These are phyloP conservation scores for Zalerion maritima DNA, from an alignment of 495 filamentous ascomycete species.

Conservation along the genomic window DNA sequence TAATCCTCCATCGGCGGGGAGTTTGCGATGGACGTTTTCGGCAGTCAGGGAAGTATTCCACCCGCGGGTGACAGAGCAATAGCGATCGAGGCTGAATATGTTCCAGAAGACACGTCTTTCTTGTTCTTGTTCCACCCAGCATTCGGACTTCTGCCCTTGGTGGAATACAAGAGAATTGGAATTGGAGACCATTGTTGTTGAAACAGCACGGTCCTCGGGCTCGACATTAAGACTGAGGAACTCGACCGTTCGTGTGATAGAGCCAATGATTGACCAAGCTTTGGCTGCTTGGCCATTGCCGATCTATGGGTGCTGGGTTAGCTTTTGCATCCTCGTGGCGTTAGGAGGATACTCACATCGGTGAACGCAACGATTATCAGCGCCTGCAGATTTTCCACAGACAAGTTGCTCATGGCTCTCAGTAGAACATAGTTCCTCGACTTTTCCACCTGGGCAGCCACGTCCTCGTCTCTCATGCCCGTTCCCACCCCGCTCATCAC, in stretches of 20 bases:
- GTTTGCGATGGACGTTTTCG: slow-evolving; percentile 23
- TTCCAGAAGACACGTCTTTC: slow-evolving; percentile 27
- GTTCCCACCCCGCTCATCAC: background rate
- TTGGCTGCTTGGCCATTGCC: slow-evolving; percentile 14
- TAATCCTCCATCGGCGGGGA: slow-evolving; percentile 23
- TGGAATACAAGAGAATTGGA: slow-evolving; percentile 2
- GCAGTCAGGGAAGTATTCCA: slow-evolving; percentile 29
- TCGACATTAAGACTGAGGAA: slow-evolving; percentile 24
- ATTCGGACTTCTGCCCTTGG: slow-evolving; percentile 7
- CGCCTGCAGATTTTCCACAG: slow-evolving; percentile 23
- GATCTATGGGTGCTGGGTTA: slow-evolving; percentile 13
- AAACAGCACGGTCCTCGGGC: slow-evolving; percentile 12
- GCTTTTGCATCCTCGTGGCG: background rate
- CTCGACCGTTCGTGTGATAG: slow-evolving; percentile 23
- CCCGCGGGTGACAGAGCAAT: slow-evolving; percentile 17
- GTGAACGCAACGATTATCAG: slow-evolving; percentile 20
- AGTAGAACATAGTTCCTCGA: slow-evolving; percentile 16
- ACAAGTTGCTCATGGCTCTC: slow-evolving; percentile 19
- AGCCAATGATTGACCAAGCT: slow-evolving; percentile 23
- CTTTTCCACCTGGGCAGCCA: slow-evolving; percentile 12
- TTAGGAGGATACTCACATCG: slow-evolving; percentile 11
- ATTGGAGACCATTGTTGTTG: too few species aligned
- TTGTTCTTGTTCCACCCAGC: slow-evolving; percentile 24
- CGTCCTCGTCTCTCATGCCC: slow-evolving; percentile 6
- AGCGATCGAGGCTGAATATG: slow-evolving; percentile 25